Evolutionary conservation across 495 filamentous ascomycete species (phyloP), one percentile per base, ranked within the genome.

Genomic region (Lasiosphaeriaceae sp.): DNA sequence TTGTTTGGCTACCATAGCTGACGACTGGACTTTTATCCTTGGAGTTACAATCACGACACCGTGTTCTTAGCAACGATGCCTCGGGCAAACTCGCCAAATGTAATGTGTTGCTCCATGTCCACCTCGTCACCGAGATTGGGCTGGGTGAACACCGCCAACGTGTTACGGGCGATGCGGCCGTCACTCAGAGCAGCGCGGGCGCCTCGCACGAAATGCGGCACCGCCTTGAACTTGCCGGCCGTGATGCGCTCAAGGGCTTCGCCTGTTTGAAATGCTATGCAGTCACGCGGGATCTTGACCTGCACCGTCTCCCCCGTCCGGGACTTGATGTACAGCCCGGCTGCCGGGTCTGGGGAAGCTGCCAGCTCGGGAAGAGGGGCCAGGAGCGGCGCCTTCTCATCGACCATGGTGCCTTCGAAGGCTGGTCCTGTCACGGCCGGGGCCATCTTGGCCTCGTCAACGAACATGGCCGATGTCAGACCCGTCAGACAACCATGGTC

Each of bases 71-170:
- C 81, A 55, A 96, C 86, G 65, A 96, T 86, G 41, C 85, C 87
- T 71, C 83, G 86, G 19, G 91, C 91, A 81, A 97, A 96, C 64
- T 88, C 83, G 26, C 87, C 94, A 80, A 97, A 97, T 43, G 77
- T 86, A 48, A 85, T 80, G 22, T 87, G 85, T 59, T 79, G 75
- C 65, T 86, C 80, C 50, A 77, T 74, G 69, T 90, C 89, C 16
- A 98, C 90, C 75, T 87, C 83, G 62, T 96, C 94, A 51, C 82
- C 86, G 47, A 98, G 70, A 76, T 96, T 96, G 41, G 94, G 94
- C 78, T 98, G 94, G 47, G 94, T 98, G 70, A 98, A 98, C 26
- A 98, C 91, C 5, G 94, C 94, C 55, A 98, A 74, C 49, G 94
- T 98, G 76, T 97, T 97, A 59, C 94, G 78, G 44, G 92, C 92